A percentile compares a stretch with the other conserved stretches of the same genome.
Evolutionary conservation across 208 protist genomes (phyloP).

Genomic region (Trichomonas tenax): DNA sequence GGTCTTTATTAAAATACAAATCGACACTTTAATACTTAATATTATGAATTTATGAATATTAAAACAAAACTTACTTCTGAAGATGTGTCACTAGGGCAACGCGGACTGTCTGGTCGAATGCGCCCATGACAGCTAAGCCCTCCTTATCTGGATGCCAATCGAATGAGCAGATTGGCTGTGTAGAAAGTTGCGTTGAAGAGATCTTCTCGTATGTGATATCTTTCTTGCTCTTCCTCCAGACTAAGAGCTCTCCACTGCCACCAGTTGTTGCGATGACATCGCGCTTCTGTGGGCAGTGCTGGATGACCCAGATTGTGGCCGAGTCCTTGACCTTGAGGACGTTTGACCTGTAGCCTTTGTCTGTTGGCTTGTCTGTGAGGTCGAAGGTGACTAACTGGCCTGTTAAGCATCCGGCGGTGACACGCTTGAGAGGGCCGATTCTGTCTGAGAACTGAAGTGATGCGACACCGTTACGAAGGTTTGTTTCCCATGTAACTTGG

Average conservation of each 20-base stretch:
- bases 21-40: no score
- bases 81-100: conserved; percentile 30
- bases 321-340: background rate
- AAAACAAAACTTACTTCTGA: background rate
- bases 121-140: conserved; percentile 37
- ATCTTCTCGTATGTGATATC: background rate
- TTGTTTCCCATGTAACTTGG: conserved; percentile 37
- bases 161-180: conserved; percentile 37
- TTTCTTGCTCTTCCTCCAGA: conserved; percentile 36
- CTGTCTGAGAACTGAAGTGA: background rate
- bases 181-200: conserved; percentile 14
- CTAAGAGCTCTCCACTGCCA: conserved; percentile 36
- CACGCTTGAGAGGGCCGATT: background rate
- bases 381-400: conserved; percentile 7
- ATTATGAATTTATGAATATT: no score
- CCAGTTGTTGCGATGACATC: conserved; percentile 41
- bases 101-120: conserved; percentile 37
- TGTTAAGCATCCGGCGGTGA: background rate
- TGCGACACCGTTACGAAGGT: conserved; percentile 28
- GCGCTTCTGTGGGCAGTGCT: conserved; percentile 43
- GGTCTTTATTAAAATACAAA: no score
- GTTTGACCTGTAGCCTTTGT: background rate
- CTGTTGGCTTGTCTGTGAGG: background rate
- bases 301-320: conserved; percentile 39
- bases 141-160: conserved; percentile 42